These are phyloP conservation scores for Nicotiana undulata DNA, from an alignment of 257 asterid genomes.

Conservation along the genomic window DNA sequence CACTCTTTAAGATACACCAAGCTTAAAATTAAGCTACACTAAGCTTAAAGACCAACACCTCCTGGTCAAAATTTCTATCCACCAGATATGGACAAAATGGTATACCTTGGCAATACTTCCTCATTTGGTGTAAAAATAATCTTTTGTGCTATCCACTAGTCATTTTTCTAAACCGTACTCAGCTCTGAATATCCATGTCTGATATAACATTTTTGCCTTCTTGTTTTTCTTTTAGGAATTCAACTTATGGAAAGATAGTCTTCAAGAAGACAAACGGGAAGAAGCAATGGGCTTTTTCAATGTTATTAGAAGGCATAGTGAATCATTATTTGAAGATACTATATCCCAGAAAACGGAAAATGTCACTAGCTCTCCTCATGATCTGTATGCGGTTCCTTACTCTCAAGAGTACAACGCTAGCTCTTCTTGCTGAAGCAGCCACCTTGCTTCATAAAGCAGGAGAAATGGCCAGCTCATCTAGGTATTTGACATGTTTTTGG, in stretches of 20 bases:
- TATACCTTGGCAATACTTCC: conserved; percentile 20
- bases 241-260: conserved; percentile 75
- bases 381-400: conserved; percentile 69
- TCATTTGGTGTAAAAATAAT: not conserved
- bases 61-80: conserved; percentile 94
- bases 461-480: conserved; percentile 52
- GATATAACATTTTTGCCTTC: not conserved
- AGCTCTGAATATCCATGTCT: not conserved
- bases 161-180: not conserved
- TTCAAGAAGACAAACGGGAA: conserved; percentile 59
- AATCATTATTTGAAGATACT: conserved; percentile 41
- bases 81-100: conserved; percentile 92
- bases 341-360: conserved; percentile 17
- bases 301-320: conserved; percentile 78
- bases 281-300: conserved; percentile 81
- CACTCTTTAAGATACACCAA: no score
- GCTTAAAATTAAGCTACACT: no score
- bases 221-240: conserved; percentile 53
- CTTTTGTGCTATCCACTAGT: not conserved
- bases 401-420: conserved; percentile 65
- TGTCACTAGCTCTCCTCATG: conserved; percentile 34
- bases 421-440: conserved; percentile 65
- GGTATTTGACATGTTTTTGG: conserved; percentile 29
- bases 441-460: conserved; percentile 76
- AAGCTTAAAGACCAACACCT: no score